These are phyloP conservation scores for Coelastrella sp. DNA, from an alignment of 139 green algal genomes.

Conservation along the genomic window DNA sequence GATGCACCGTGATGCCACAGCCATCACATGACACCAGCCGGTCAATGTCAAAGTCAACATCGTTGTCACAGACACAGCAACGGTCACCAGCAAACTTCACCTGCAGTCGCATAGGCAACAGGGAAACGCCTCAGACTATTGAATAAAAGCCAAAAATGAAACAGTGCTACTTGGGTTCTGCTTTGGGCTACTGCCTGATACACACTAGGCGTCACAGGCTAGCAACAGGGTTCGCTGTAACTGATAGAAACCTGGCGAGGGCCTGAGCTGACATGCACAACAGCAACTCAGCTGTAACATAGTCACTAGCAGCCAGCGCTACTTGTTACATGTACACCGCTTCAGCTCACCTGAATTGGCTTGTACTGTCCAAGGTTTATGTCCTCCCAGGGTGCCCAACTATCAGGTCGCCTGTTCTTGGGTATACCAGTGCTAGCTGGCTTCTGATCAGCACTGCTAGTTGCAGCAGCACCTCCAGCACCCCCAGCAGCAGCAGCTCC, in stretches of 20 bases:
- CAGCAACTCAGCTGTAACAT: no score
- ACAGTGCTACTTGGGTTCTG: no score
- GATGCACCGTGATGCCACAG: slow-evolving; percentile 92
- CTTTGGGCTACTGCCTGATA: no score
- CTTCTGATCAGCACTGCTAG: not conserved
- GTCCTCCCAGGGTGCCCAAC: slow-evolving; percentile 64
- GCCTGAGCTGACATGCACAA: no score
- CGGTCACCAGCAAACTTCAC: slow-evolving; percentile 74
- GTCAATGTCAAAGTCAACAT: slow-evolving; percentile 93
- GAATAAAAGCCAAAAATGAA: no score
- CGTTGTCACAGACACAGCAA: slow-evolving; percentile 89
- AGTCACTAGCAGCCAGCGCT: no score
- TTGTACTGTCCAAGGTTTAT: slow-evolving; percentile 48
- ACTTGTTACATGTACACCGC: no score
- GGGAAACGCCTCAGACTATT: no score
- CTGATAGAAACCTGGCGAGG: no score
- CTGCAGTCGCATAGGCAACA: no score
- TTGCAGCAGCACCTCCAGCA: not conserved
- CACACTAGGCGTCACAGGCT: no score
- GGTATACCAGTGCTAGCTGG: slow-evolving; percentile 2
- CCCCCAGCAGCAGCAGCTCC: not conserved
- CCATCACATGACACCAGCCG: slow-evolving; percentile 90
- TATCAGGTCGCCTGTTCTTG: slow-evolving; percentile 45
- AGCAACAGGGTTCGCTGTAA: no score
- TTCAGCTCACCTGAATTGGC: slow-evolving; percentile 51